Percentiles rank a stretch among this genome's conserved stretches.
These are phyloP conservation scores for Athelia psychrophila DNA, from an alignment of 1,284 basidiomycete species.

Conservation along the genomic window DNA sequence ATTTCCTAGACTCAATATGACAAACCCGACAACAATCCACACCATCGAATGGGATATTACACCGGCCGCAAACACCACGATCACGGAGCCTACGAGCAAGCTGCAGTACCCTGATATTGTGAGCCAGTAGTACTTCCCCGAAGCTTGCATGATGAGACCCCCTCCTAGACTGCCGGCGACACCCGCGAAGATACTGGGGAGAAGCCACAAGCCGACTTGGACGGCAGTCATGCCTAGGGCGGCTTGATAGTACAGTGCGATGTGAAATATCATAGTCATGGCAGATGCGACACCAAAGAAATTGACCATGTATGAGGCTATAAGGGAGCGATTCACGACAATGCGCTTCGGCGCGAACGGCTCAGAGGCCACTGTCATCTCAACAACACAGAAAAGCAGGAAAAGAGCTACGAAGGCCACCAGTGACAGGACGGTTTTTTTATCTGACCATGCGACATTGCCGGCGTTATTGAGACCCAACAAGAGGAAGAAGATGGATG, in stretches of 20 bases:
- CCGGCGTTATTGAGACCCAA: constrained; percentile 56
- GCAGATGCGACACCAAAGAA: constrained; percentile 48
- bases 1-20: constrained; percentile 42
- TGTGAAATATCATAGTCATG: constrained; percentile 49
- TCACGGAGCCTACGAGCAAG: constrained; percentile 37
- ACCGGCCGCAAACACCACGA: constrained; percentile 38
- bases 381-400: constrained; percentile 24
- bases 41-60: constrained; percentile 30
- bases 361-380: constrained; percentile 48
- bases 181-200: constrained; percentile 43
- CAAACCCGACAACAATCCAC: constrained; percentile 39
- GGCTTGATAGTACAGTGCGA: constrained; percentile 57
- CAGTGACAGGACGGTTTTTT: constrained; percentile 23
- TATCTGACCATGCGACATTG: constrained; percentile 51
- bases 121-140: constrained; percentile 53
- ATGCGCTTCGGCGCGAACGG: constrained; percentile 58
- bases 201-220: constrained; percentile 47
- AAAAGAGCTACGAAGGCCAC: constrained; percentile 15
- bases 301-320: constrained; percentile 57
- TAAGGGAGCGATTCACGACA: constrained; percentile 43
- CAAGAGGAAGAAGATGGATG: constrained; percentile 51
- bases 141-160: constrained; percentile 54
- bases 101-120: constrained; percentile 41
- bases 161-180: constrained; percentile 48
- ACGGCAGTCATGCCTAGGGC: constrained; percentile 43